These are phyloP conservation scores for Rosa hybrid DNA, from an alignment of 331 rosid species.

Conservation along the genomic window DNA sequence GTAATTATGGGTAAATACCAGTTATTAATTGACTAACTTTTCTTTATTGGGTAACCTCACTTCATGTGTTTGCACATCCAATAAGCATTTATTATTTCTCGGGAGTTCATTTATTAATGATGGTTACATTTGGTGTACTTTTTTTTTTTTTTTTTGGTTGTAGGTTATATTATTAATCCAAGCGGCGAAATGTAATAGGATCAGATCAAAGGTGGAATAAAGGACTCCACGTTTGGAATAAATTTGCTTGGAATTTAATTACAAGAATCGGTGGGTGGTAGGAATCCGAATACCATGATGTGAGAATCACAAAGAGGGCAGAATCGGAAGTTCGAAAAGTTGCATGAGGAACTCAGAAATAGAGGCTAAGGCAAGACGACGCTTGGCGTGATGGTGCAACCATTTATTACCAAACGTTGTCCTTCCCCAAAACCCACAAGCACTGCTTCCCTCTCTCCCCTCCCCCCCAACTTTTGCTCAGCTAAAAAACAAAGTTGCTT, in stretches of 20 bases:
- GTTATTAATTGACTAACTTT: neutral
- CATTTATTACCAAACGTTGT: slow-evolving; percentile 51
- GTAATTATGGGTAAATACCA: neutral
- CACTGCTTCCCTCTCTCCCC: slow-evolving; percentile 1
- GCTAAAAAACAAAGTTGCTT: neutral
- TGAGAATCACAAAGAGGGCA: slow-evolving; percentile 31
- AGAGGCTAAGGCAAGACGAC: slow-evolving; percentile 42
- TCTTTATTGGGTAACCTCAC: neutral
- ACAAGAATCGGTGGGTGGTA: neutral
- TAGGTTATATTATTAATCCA: neutral
- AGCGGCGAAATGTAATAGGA: neutral
- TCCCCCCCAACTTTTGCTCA: slow-evolving; percentile 1
- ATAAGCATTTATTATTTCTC: too few relatives aligned
- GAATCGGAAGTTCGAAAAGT: slow-evolving; percentile 42
- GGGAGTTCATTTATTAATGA: neutral
- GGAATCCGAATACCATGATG: neutral
- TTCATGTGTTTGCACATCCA: neutral
- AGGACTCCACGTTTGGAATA: neutral
- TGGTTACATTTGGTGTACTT: too few relatives aligned
- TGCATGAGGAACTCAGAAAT: slow-evolving; percentile 66
- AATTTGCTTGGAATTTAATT: neutral
- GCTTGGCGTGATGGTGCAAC: slow-evolving; percentile 56
- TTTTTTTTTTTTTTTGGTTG: too few relatives aligned
- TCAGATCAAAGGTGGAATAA: slow-evolving; percentile 8
- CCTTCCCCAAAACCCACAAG: slow-evolving; percentile 20